Evolutionary conservation across 1,284 basidiomycete genomes (phyloP), one percentile per base, ranked within the genome.

Genomic region (Meira nashicola): DNA sequence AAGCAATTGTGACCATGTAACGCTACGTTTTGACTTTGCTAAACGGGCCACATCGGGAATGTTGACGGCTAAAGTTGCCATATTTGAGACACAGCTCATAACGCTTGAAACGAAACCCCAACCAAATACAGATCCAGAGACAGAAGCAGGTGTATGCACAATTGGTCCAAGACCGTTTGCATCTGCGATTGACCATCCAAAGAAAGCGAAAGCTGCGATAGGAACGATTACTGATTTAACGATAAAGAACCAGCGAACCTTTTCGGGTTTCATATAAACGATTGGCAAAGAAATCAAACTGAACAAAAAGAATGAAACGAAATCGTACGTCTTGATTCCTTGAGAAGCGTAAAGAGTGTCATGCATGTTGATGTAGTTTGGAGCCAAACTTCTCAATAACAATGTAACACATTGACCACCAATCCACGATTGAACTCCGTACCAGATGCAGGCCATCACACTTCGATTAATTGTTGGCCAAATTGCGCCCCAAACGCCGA

Each of bases 301-400:
- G 82, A 91, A 93, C 63, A 93, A 81, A 82, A 92, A 87, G 83
- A 92, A 93, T 64, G 85, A 85, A 79, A 91, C 80, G 68, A 88
- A 87, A 75, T 88, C 86, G 41, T 82, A 80, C 1, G 86, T 87
- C 49, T 82, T 86, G 14, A 84, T 88, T 37, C 87, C 87, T 53
- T 87, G 85, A 8, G 84, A 86, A 15, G 81, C 84, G 11, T 88
- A 86, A 68, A 90, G 81, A 40, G 82, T 80, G 80, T 89, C 89
- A 39, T 83, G 85, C 56, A 90, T 86, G 62, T 83, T 81, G 58
- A 86, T 84, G 47, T 88, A 85, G 55, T 83, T 84, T 0, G 72
- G 74, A 48, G 59, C 56, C 41, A 74, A 1, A 85, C 89, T 84
- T 84, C 90, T 80, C 88, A 88, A 11, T 85, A 83, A 54, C 84